Evolutionary conservation across 208 protist species (phyloP), one percentile per base, ranked within the genome.

Genomic region (Acanthamoeba royreba): DNA sequence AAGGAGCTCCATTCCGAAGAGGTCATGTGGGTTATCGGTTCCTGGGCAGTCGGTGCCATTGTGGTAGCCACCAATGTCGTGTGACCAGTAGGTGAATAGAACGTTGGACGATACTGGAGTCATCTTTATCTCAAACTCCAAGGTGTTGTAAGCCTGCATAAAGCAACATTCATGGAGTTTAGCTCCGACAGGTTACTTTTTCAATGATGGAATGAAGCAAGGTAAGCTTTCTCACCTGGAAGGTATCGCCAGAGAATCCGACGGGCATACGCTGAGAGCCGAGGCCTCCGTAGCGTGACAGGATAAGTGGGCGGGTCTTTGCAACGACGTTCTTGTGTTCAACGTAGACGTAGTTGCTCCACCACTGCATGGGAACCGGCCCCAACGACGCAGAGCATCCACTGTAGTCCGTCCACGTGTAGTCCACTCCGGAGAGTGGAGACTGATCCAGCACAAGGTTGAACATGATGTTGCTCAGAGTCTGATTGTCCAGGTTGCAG

Each of bases 221-320:
- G 8, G 94, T 74, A 9, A 52, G 86, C 11, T 2, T 28, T 95
- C 96, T 96, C 19, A 79, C 38, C 31, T 90, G 86, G 7, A 88
- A 35, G 15, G 96, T 95, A 88, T 97, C 96, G 66, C 96, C 95
- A 25, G 55, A 94, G 52, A 96, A 96, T n/a, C 95, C 95, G 4
- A 96, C 47, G 9, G 55, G 96, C 85, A 97, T 96, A n/a, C 96
- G 81, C 35, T 96, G 94, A 38, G 96, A 95, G 63, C 96, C 96
- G 17, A 97, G 45, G 17, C 96, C 96, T 31, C 96, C 96, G 28
- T 52, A 97, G 72, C 95, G 89, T 1, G 46, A 47, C 0, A 87
- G 42, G 1, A 92, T 22, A 46, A 92, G 87, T 28, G 55, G 55
- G n/a, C 55, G 55, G n/a, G 13, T 8, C 55, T 66, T 66, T 1